Evolutionary conservation across 2,329 filamentous ascomycete genomes (phyloP).

Genomic region (Clonostachys byssicola): DNA sequence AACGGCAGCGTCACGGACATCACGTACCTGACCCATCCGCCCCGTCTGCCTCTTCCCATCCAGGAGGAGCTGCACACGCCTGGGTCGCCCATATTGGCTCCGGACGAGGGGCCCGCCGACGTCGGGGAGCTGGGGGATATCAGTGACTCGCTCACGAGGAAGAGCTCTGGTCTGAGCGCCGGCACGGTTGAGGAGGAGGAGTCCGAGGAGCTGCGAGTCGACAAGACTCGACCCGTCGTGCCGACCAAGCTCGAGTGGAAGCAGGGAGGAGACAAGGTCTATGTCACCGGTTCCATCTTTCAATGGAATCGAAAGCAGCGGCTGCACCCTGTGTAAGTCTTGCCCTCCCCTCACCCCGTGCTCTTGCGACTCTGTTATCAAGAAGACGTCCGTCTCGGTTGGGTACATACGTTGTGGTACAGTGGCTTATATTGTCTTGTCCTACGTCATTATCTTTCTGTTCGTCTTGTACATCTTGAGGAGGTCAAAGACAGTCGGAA

Average conservation of each 20-base stretch:
- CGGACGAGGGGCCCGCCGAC: slow-evolving; percentile 58
- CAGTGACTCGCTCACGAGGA: slow-evolving; percentile 43
- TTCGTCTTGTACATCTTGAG: neutral
- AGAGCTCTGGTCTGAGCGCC: slow-evolving; percentile 55
- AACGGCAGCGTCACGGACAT: slow-evolving; percentile 59
- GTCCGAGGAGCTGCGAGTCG: slow-evolving; percentile 70
- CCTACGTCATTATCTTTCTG: neutral
- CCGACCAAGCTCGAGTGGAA: slow-evolving; percentile 85
- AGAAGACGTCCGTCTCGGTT: slow-evolving; percentile 3
- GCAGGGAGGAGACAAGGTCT: slow-evolving; percentile 80
- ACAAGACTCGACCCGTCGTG: slow-evolving; percentile 73
- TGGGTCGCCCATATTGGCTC: slow-evolving; percentile 81
- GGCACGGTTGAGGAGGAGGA: slow-evolving; percentile 70
- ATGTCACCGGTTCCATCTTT: slow-evolving; percentile 95
- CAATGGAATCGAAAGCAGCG: slow-evolving; percentile 95
- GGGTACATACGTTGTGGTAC: slow-evolving; percentile 14
- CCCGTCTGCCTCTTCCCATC: slow-evolving; percentile 86
- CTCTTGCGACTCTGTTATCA: neutral
- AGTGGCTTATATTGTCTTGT: slow-evolving; percentile 8
- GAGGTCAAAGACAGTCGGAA: slow-evolving; percentile 1
- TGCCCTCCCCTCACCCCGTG: neutral
- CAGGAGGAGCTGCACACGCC: slow-evolving; percentile 87
- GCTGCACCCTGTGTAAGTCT: slow-evolving; percentile 76
- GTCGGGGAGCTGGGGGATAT: slow-evolving; percentile 43
- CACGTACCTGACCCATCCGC: slow-evolving; percentile 64